A percentile compares a stretch with the other conserved stretches of the same genome.
Evolutionary conservation across 2,329 filamentous ascomycete genomes (phyloP).

Genomic region (Colletotrichum limetticola): DNA sequence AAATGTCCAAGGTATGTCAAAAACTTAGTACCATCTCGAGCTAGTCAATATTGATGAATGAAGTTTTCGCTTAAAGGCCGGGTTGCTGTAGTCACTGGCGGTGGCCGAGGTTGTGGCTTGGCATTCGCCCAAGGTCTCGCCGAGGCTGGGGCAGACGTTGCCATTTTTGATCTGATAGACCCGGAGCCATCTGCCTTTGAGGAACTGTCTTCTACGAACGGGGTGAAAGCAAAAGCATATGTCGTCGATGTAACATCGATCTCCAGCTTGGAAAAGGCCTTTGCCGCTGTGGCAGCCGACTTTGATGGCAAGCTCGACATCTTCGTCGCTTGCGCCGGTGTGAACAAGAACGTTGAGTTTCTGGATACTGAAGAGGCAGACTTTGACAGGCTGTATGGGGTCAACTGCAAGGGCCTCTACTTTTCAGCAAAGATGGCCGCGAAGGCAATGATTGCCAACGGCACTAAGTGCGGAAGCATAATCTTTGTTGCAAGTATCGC

Average conservation of each 20-base stretch:
- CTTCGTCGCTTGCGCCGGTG: constrained; percentile 46
- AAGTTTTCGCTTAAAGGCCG: constrained; percentile 61
- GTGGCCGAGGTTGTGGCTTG: constrained; percentile 56
- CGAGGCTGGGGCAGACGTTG: constrained; percentile 24
- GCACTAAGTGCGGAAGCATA: constrained; percentile 61
- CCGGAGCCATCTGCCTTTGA: constrained; percentile 12
- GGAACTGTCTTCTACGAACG: not conserved
- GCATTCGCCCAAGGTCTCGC: constrained; percentile 28
- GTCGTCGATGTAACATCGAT: constrained; percentile 17
- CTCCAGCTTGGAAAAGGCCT: constrained; percentile 2
- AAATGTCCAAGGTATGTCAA: not conserved
- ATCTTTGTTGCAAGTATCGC: constrained; percentile 65
- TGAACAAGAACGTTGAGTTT: constrained; percentile 41
- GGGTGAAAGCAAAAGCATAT: constrained; percentile 1
- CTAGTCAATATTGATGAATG: not conserved
- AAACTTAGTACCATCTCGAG: not conserved
- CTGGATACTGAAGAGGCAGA: constrained; percentile 23
- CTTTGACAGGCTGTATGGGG: constrained; percentile 20
- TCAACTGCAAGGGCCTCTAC: constrained; percentile 37
- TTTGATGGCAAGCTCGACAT: constrained; percentile 45
- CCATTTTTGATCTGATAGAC: constrained; percentile 28
- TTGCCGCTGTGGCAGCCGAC: constrained; percentile 35
- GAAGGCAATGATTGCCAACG: constrained; percentile 61
- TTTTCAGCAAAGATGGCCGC: constrained; percentile 60
- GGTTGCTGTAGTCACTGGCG: constrained; percentile 58